A percentile compares a stretch with the other conserved stretches of the same genome.
These are phyloP conservation scores for Cyberlindnera sargentensis DNA, from an alignment of 805 yeast genomes.

Conservation along the genomic window DNA sequence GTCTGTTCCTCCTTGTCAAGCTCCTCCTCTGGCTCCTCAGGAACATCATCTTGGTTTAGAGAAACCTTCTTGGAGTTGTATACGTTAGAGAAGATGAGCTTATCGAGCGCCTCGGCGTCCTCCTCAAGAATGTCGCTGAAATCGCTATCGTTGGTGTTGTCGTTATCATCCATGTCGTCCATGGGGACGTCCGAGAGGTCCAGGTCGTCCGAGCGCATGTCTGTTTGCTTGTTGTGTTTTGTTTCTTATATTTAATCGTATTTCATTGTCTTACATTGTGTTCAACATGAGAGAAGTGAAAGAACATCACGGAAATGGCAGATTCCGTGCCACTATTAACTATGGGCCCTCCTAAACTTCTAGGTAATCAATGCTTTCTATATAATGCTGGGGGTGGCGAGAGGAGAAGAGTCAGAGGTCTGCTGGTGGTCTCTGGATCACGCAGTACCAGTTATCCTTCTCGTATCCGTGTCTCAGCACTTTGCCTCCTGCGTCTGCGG, in stretches of 20 bases:
- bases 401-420: too few relatives aligned
- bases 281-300: not conserved
- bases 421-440: slow-evolving; percentile 25
- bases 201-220: slow-evolving; percentile 11
- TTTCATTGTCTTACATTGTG: too few relatives aligned
- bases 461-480: slow-evolving; percentile 78
- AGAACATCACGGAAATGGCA: not conserved
- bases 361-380: not conserved
- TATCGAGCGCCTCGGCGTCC: slow-evolving; percentile 14
- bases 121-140: slow-evolving; percentile 16
- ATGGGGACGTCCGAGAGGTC: slow-evolving; percentile 25
- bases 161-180: slow-evolving; percentile 11
- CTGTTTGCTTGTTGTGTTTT: too few relatives aligned
- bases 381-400: too few relatives aligned
- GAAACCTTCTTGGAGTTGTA: slow-evolving; percentile 8
- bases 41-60: slow-evolving; percentile 10
- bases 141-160: slow-evolving; percentile 9
- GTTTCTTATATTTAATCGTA: too few relatives aligned
- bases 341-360: not conserved
- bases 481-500: slow-evolving; percentile 59
- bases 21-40: slow-evolving; percentile 25
- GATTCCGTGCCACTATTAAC: not conserved
- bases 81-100: slow-evolving; percentile 12
- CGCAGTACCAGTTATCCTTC: slow-evolving; percentile 90
- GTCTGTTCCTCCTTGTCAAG: slow-evolving; percentile 48